Evolutionary conservation across 345 rosid species (phyloP), one percentile per base, ranked within the genome.

Genomic region (Corchorus capsularis): DNA sequence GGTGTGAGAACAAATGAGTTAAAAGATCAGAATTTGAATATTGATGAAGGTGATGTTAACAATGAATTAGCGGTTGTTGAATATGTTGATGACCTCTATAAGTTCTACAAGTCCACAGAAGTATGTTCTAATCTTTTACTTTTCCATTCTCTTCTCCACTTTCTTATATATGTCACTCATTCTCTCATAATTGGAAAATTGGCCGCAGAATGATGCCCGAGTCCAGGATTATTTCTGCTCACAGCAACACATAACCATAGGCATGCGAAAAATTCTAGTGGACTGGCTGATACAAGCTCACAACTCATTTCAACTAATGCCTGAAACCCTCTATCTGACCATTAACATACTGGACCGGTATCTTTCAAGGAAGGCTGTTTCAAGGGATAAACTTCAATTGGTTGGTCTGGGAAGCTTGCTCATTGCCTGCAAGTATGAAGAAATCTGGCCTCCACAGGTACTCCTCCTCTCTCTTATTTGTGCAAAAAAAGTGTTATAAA

Each of bases 251-350:
- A 85, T 92, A 74, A 94, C 87, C 64, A 86, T 79, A 59, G 87
- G 55, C 84, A 94, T 94, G 98, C 87, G 98, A 78, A 86, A 88
- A 4, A 88, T 92, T 19, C 88, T 94, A 22, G 75, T 94, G 6
- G 96, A 92, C 80, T 94, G 98, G 98, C 76, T 94, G 80, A 60
- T 87, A n/a, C 96, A 94, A 83, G 98, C 92, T 78, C 93, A 92
- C 61, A 75, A 87, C 77, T 92, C 91, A 78, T 92, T 92, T 35
- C 91, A 90, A 35, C 89, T 94, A 56, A 87, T 83, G 90, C 92
- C 89, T 2, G 98, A 94, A 74, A 94, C 96, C 12, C 88, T 94
- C 27, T 94, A 85, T 71, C 90, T 92, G 17, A 84, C 97, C 27
- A 75, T 94, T 47, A 89, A 89, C 71, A 82, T 94, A 5, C 86